phyloP scores from a whole-genome alignment of 1,139 yeast species.

The Taphrina flavorubra region DNA sequence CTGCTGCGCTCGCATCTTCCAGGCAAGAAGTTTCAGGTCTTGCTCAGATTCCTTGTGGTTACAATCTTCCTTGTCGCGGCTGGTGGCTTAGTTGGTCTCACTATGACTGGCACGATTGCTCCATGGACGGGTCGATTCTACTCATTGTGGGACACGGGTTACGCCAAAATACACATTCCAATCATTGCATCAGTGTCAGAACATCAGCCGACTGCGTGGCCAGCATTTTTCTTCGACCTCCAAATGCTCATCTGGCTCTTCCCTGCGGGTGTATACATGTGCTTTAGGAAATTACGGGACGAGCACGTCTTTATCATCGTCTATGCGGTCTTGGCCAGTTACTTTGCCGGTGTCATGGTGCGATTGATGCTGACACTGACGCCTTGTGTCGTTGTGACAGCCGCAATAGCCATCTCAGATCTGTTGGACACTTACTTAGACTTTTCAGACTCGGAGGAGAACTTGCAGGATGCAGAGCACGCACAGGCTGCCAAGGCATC shows the following conservation, averaged over 20 bases:
- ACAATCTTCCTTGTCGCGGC: conserved; percentile 67
- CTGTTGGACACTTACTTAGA: conserved; percentile 83
- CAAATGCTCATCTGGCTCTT: conserved; percentile 93
- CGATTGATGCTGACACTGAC: conserved; percentile 96
- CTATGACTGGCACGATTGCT: conserved; percentile 91
- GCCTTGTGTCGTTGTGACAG: conserved; percentile 91
- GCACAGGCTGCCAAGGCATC: conserved; percentile 7
- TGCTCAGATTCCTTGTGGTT: conserved; percentile 64
- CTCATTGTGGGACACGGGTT: conserved; percentile 96
- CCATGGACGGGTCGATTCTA: conserved; percentile 99
- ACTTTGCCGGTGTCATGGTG: conserved; percentile 99
- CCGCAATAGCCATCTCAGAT: conserved; percentile 84
- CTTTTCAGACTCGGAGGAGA: conserved; percentile 52
- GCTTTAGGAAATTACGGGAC: conserved; percentile 85
- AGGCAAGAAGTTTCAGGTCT: conserved; percentile 72
- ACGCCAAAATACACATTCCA: conserved; percentile 97
- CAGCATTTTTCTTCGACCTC: conserved; percentile 93
- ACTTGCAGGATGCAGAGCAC: not conserved
- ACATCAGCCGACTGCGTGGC: conserved; percentile 99
- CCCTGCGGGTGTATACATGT: conserved; percentile 94
- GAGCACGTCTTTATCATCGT: conserved; percentile 93
- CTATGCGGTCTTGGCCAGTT: conserved; percentile 88
- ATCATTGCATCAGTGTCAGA: conserved; percentile 98
- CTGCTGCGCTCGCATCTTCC: conserved; percentile 78
- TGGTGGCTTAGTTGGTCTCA: conserved; percentile 73